Evolutionary conservation across 306 rosid species (phyloP).

Genomic region (Pyrus betulifolia): DNA sequence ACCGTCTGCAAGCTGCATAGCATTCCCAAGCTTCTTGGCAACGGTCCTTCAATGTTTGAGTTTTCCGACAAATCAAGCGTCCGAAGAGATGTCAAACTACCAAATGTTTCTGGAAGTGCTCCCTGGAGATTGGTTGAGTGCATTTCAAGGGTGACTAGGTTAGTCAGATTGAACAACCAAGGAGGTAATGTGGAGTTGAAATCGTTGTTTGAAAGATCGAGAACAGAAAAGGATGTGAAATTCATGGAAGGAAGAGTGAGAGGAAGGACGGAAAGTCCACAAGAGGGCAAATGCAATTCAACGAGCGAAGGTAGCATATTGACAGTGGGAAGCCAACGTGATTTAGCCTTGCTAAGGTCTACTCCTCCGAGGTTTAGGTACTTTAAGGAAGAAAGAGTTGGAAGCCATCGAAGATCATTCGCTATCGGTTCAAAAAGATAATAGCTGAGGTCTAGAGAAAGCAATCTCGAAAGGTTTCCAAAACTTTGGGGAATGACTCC

Average conservation of each 20-base stretch:
- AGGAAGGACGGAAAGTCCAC: constrained; percentile 18
- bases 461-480: constrained; percentile 5
- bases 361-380: neutral
- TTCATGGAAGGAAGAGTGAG: constrained; percentile 19
- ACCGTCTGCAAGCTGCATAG: constrained; percentile 3
- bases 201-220: neutral
- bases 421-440: neutral
- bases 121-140: neutral
- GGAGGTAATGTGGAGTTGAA: constrained; percentile 15
- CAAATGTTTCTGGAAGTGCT: neutral
- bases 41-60: neutral
- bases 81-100: constrained; percentile 3
- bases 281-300: constrained; percentile 3
- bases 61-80: constrained; percentile 8
- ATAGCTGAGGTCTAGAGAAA: neutral
- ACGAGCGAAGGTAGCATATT: constrained; percentile 21
- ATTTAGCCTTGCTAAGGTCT: neutral
- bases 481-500: constrained; percentile 8
- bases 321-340: constrained; percentile 10
- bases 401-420: constrained; percentile 10
- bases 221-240: constrained; percentile 23
- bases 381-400: constrained; percentile 1
- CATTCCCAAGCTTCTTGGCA: neutral
- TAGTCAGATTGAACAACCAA: constrained; percentile 20
- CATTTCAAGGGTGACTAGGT: neutral